Percentiles rank a stretch among this genome's conserved stretches.
Evolutionary conservation across 257 asterid species (phyloP).

Genomic region (Solanum acaule): DNA sequence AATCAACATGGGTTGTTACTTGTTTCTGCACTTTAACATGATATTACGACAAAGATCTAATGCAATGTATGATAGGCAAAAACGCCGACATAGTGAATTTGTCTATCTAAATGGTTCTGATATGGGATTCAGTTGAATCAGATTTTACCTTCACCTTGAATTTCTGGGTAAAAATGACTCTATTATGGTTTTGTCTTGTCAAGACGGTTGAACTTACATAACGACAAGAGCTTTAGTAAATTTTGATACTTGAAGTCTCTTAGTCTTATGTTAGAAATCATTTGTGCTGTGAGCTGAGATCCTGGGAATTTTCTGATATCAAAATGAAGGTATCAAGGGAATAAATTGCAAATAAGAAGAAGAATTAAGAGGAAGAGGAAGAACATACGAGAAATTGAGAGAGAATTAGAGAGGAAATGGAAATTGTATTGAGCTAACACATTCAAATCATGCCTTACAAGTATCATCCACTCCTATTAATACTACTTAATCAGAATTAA

Average conservation of each 20-base stretch:
- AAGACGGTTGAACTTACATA: background rate
- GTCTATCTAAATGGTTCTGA: background rate
- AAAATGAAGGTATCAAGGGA: background rate
- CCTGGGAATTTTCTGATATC: background rate
- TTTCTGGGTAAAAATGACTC: background rate
- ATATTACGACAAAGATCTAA: background rate
- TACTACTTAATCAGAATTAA: too few species aligned
- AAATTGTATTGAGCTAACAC: background rate
- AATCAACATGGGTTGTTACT: background rate
- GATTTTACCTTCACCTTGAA: background rate
- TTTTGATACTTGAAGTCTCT: background rate
- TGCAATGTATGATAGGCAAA: background rate
- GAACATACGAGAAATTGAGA: background rate
- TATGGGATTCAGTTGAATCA: background rate
- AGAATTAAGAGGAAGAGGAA: background rate
- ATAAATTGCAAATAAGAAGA: background rate
- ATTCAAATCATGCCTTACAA: background rate
- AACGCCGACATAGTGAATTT: background rate
- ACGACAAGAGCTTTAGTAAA: background rate
- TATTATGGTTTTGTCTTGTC: background rate
- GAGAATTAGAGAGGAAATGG: background rate
- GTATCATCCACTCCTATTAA: background rate
- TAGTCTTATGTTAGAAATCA: background rate
- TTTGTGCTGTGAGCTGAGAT: background rate
- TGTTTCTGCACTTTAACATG: background rate